Evolutionary conservation across 179 eudicot species (phyloP), one percentile per base, ranked within the genome.

Genomic region (Beta corolliflora): DNA sequence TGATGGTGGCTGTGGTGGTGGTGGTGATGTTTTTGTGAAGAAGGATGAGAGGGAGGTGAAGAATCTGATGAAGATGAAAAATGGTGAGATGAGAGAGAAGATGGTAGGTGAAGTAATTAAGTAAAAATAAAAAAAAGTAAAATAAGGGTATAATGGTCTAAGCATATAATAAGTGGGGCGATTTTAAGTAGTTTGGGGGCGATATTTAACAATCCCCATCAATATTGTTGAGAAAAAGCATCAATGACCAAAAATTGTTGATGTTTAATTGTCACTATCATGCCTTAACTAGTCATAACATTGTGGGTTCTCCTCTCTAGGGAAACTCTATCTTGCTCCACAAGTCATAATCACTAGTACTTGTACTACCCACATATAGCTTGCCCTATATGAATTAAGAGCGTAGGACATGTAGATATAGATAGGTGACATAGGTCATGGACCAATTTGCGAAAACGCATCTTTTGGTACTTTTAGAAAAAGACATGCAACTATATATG

Each of bases 391-490:
- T 74, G 46, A 10, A 53, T 67, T 46, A 71, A 56, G 11, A 59
- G 25, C 71, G 54, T 13, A 71, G 73, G 61, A 25, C 59, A 63
- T 63, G 52, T 25, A 9, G 21, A 63, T 48, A 48, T 16, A 19
- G 7, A 23, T 21, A 36, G 41, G 41, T 36, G 41, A 36, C 41
- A 63, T 77, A 77, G 73, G 81, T 19, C 1, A 53, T 68, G 75
- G 77, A 71, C 76, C 68, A 58, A 55, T 79, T 45, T 15, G 36
- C 75, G 44, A 55, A 70, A 56, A 52, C 82, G 73, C 73, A 66
- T 64, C 80, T 77, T 65, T 77, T 71, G 16, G 23, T 19, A 55
- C n/a, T 56, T 79, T 71, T 18, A 25, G 61, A 63, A 48, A 48
- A 69, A 54, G 76, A 73, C 77, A 80, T 72, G 54, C 80, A 66